Conservation (phyloP, 768 basidiomycete genomes). For the Calocera cornea region DNA sequence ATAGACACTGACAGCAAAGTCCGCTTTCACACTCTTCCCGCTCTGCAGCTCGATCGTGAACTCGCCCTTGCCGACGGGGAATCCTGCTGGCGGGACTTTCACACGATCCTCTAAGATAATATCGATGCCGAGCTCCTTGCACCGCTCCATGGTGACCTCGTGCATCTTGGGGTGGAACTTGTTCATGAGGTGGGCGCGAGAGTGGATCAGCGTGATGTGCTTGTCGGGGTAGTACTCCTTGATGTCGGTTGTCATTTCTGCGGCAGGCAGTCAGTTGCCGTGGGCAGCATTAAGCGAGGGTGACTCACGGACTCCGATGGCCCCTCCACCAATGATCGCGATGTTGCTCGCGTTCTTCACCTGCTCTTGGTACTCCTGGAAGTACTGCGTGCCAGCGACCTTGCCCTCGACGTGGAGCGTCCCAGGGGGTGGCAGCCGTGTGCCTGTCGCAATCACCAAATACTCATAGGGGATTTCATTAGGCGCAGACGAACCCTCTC, state of each 20-base stretch:
- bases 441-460: slow-evolving; percentile 47
- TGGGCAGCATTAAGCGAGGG: not conserved
- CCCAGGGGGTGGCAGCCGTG: slow-evolving; percentile 14
- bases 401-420: slow-evolving; percentile 16
- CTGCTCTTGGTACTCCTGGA: slow-evolving; percentile 20
- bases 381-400: slow-evolving; percentile 21
- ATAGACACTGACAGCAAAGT: slow-evolving; percentile 34
- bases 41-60: slow-evolving; percentile 33
- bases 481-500: not conserved
- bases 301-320: slow-evolving; percentile 25
- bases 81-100: slow-evolving; percentile 21
- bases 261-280: not conserved
- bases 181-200: slow-evolving; percentile 24
- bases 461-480: slow-evolving; percentile 38
- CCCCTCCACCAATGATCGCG: slow-evolving; percentile 29
- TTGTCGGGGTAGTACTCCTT: slow-evolving; percentile 25
- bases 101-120: slow-evolving; percentile 37
- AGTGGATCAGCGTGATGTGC: slow-evolving; percentile 27
- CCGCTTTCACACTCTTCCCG: slow-evolving; percentile 39
- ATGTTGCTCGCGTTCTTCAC: slow-evolving; percentile 21
- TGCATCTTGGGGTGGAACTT: slow-evolving; percentile 25
- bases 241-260: slow-evolving; percentile 27
- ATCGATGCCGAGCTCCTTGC: slow-evolving; percentile 34
- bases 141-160: slow-evolving; percentile 28
- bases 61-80: slow-evolving; percentile 16